Percentiles rank a stretch among this genome's conserved stretches.
Evolutionary conservation across 805 yeast species (phyloP).

Genomic region (Yarrowia yakushimensis): DNA sequence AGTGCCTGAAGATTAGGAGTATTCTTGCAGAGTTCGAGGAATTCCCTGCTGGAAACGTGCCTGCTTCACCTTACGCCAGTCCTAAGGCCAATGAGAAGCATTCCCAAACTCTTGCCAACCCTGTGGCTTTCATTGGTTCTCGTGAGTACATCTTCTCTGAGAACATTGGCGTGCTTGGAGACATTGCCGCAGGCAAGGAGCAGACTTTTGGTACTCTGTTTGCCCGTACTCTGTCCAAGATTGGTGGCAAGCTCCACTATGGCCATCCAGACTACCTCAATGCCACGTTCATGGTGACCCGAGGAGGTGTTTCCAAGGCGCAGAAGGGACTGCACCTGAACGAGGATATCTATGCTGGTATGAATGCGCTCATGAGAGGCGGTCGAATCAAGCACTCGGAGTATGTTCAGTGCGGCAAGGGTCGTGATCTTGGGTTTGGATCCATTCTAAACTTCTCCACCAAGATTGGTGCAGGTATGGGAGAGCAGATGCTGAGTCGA

Average conservation of each 20-base stretch:
- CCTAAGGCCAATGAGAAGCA: slow-evolving; percentile 43
- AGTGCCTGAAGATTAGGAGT: slow-evolving; percentile 72
- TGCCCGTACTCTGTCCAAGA: slow-evolving; percentile 75
- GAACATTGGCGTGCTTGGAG: slow-evolving; percentile 77
- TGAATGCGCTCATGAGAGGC: slow-evolving; percentile 72
- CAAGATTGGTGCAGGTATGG: slow-evolving; percentile 88
- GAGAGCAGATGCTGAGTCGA: slow-evolving; percentile 79
- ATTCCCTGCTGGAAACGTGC: slow-evolving; percentile 29
- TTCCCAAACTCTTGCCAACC: slow-evolving; percentile 40
- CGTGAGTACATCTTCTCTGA: slow-evolving; percentile 82
- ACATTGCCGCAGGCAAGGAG: slow-evolving; percentile 84
- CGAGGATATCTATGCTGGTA: slow-evolving; percentile 85
- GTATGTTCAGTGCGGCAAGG: slow-evolving; percentile 82
- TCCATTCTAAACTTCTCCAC: slow-evolving; percentile 79
- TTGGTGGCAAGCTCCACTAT: slow-evolving; percentile 80
- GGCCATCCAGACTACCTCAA: slow-evolving; percentile 85
- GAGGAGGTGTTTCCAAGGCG: slow-evolving; percentile 86
- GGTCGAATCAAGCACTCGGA: slow-evolving; percentile 84
- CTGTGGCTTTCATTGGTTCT: slow-evolving; percentile 81
- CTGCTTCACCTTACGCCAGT: slow-evolving; percentile 50
- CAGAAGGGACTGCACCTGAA: slow-evolving; percentile 78
- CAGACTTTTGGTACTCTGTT: slow-evolving; percentile 83
- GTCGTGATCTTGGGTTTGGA: slow-evolving; percentile 80
- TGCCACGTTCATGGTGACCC: slow-evolving; percentile 70
- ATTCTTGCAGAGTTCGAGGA: slow-evolving; percentile 77